phyloP scores from a whole-genome alignment of 176 grass and related monocot genomes.

The Avena sativa region DNA sequence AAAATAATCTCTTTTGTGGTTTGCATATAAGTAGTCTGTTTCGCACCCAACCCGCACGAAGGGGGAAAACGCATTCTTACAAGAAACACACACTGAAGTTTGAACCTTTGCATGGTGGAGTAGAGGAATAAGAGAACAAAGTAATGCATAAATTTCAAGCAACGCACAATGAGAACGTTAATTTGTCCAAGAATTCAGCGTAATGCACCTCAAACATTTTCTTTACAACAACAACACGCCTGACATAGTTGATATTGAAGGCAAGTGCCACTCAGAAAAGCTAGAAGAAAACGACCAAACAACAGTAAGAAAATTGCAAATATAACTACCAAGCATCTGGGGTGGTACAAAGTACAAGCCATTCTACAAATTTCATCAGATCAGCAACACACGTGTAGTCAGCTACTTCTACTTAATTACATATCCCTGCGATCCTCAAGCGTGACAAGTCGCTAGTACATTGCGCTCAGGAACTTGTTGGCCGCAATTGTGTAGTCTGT shows the following conservation, averaged over 20 bases:
- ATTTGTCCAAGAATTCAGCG: background rate
- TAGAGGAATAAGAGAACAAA: background rate
- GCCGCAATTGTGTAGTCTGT: constrained; percentile 26
- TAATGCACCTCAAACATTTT: background rate
- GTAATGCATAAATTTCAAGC: background rate
- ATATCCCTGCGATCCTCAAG: constrained; percentile 38
- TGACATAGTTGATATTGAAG: background rate
- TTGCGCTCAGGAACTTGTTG: constrained; percentile 38
- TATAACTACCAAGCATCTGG: constrained; percentile 15
- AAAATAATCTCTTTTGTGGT: too few relatives aligned
- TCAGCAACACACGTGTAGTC: constrained; percentile 25
- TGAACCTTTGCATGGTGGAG: background rate
- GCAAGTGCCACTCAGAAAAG: background rate
- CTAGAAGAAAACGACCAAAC: background rate
- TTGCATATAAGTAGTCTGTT: too few relatives aligned
- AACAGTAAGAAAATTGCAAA: background rate
- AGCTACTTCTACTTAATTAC: constrained; percentile 55
- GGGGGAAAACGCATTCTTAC: too few relatives aligned
- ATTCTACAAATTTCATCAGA: constrained; percentile 34
- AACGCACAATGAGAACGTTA: background rate
- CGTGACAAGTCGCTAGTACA: background rate
- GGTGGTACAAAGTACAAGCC: constrained; percentile 21
- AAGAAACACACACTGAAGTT: background rate
- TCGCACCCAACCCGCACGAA: too few relatives aligned
- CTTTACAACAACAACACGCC: background rate